A percentile compares a stretch with the other conserved stretches of the same genome.
Conservation (phyloP, 2,329 filamentous ascomycete genomes). For the Colletotrichum siamense region DNA sequence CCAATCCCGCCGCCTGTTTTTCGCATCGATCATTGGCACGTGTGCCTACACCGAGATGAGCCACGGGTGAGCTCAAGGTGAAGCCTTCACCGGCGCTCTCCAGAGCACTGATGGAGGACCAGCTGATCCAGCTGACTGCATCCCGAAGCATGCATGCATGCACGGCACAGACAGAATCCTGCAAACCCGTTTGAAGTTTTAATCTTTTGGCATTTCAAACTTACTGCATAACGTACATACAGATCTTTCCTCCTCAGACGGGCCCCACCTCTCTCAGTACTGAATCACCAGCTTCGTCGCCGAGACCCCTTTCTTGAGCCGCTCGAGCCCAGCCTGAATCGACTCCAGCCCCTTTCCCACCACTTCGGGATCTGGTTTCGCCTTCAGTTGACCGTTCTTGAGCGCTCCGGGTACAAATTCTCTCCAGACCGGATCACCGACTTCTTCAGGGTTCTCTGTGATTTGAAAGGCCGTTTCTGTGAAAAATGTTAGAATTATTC, state of each 20-base stretch:
- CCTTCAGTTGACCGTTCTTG: background rate
- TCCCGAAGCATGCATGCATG: background rate
- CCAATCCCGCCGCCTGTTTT: constrained; percentile 5
- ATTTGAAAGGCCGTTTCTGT: background rate
- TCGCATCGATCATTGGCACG: background rate
- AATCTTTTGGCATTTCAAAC: background rate
- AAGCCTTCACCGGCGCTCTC: background rate
- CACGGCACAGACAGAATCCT: background rate
- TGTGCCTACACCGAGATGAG: background rate
- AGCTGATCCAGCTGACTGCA: background rate
- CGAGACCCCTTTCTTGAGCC: background rate
- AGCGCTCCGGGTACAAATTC: background rate
- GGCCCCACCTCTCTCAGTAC: background rate
- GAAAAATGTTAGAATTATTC: rapidly evolving
- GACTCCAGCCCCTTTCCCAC: background rate
- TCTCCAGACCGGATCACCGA: background rate
- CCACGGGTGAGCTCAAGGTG: background rate
- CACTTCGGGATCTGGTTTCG: background rate
- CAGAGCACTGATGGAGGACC: background rate
- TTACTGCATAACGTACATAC: background rate
- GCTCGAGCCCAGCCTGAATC: background rate
- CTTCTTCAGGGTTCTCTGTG: background rate
- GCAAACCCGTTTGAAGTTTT: background rate
- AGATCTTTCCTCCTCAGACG: background rate
- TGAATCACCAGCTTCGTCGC: background rate